A percentile compares a stretch with the other conserved stretches of the same genome.
These are phyloP conservation scores for Comarum palustre DNA, from an alignment of 306 rosid species.

Conservation along the genomic window DNA sequence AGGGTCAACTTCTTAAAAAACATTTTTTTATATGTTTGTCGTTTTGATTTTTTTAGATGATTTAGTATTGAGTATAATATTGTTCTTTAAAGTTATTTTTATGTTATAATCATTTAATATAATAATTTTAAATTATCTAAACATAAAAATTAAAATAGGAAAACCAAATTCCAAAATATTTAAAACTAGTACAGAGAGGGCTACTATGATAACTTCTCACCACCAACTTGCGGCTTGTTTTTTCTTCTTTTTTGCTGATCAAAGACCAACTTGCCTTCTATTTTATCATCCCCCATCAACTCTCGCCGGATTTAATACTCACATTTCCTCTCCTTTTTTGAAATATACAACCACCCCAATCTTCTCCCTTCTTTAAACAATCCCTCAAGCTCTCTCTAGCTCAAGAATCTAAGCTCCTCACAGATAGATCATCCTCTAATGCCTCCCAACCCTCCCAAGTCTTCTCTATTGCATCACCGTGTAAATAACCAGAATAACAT, in stretches of 20 bases:
- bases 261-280: slow-evolving; percentile 33
- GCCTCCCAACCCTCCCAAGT: slow-evolving; percentile 48
- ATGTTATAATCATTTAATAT: too few relatives aligned
- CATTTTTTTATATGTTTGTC: too few relatives aligned
- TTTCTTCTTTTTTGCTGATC: slow-evolving; percentile 4
- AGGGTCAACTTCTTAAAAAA: slow-evolving; percentile 14
- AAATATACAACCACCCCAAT: neutral
- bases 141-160: too few relatives aligned
- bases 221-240: slow-evolving; percentile 13
- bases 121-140: too few relatives aligned
- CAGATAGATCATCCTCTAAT: slow-evolving; percentile 15
- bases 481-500: slow-evolving; percentile 26
- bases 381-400: neutral
- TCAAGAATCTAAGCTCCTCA: neutral
- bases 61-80: too few relatives aligned
- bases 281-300: slow-evolving; percentile 41
- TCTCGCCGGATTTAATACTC: slow-evolving; percentile 10
- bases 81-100: too few relatives aligned
- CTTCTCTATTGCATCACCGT: slow-evolving; percentile 50
- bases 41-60: too few relatives aligned
- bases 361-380: neutral
- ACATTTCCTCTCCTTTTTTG: slow-evolving; percentile 6
- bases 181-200: neutral
- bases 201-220: neutral
- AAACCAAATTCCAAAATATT: neutral